A percentile compares a stretch with the other conserved stretches of the same genome.
These are phyloP conservation scores for Diaporthe nobilis DNA, from an alignment of 2,329 filamentous ascomycete genomes.

Conservation along the genomic window DNA sequence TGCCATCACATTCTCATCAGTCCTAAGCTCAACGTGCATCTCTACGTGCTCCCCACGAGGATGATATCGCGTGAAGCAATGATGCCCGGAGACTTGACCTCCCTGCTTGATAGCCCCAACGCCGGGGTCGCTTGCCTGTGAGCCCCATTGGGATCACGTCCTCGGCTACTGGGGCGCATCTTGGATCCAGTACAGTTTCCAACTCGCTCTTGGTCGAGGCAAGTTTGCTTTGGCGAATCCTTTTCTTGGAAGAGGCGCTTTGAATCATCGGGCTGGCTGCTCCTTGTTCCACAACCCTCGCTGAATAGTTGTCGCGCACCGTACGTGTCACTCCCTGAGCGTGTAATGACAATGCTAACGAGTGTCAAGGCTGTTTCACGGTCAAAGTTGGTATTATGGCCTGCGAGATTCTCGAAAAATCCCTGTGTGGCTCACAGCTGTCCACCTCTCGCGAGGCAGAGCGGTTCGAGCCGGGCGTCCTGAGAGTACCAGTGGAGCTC, in stretches of 20 bases:
- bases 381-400: no score
- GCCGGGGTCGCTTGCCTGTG: constrained; percentile 57
- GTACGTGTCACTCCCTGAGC: neutral
- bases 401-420: neutral
- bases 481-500: constrained; percentile 61
- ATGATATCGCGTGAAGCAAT: constrained; percentile 18
- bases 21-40: constrained; percentile 18
- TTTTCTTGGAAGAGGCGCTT: neutral
- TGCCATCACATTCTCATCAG: constrained; percentile 8
- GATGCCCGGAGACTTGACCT: constrained; percentile 36
- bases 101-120: constrained; percentile 62
- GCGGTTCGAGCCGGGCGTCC: constrained; percentile 42
- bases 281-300: neutral
- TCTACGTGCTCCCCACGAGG: neutral
- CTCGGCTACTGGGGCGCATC: constrained; percentile 46
- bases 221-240: neutral
- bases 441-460: neutral
- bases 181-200: constrained; percentile 25
- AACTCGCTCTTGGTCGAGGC: neutral
- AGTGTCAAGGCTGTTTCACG: neutral
- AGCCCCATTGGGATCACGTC: constrained; percentile 48
- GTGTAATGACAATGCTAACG: neutral
- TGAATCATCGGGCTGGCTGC: neutral
- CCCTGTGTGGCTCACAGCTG: neutral
- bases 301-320: no score